Base-by-base conservation (phyloP, 495 filamentous ascomycete species). In the Talaromyces thailandensis region DNA sequence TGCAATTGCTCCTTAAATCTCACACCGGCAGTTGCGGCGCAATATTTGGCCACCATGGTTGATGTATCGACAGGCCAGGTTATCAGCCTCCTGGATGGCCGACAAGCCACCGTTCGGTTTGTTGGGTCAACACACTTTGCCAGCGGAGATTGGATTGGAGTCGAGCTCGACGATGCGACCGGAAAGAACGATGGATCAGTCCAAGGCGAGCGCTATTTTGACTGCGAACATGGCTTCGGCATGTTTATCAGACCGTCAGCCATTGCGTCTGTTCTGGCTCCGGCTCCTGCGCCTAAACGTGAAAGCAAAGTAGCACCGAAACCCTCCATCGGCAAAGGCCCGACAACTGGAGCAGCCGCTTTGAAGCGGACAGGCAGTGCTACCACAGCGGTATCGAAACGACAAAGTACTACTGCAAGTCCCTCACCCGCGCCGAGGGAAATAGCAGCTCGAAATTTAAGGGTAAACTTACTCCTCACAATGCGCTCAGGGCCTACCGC, bases 181-280 rank as follows among this genome's bases (percentile, higher is more conserved):
- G 94, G 94, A 11, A 98, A 98, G 76, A 98, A 98, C 68, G 91
- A 98, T 80, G 94, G 94, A 65, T 84, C 88, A 29, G 89, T 98
- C 43, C 84, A 93, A 72, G 93, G 92, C 48, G 83, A 93, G 65
- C 81, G 91, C 43, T 98, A 98, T 73, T 98, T 98, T 68, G 84
- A 92, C 25, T 97, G 93, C 68, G 73, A 85, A 58, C 84, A 85
- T 62, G 83, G 84, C 6, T 83, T 84, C 75, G 94, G 94, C 67
- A 94, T 98, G 88, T 98, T 98, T 67, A 82, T 96, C 31, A 81
- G 88, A 35, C 86, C 90, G 6, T 69, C 78, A 3, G 85, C 84
- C 2, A 63, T 81, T 45, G 75, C 84, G 25, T 77, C 78, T 28
- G 70, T 92, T 21, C 61, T 95, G 45, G 82, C 85, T 57, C 76